A percentile compares a stretch with the other conserved stretches of the same genome.
These are phyloP conservation scores for Dicorynia guianensis DNA, from an alignment of 306 rosid genomes.

Conservation along the genomic window DNA sequence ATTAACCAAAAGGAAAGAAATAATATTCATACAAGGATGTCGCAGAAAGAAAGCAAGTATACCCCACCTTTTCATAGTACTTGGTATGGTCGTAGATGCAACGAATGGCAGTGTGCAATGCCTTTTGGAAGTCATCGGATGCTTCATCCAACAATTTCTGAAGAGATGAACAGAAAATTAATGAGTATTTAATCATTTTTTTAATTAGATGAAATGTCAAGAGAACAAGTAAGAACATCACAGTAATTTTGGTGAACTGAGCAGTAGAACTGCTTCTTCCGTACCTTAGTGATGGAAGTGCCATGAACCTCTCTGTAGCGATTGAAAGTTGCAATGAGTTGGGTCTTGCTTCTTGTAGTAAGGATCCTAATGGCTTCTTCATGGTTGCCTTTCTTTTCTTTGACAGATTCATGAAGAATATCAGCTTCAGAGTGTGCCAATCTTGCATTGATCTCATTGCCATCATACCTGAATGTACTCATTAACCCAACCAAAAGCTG, in stretches of 20 bases:
- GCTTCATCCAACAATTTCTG: conserved; percentile 48
- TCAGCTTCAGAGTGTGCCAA: conserved; percentile 50
- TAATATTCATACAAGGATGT: too few species aligned
- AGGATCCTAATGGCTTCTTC: conserved; percentile 44
- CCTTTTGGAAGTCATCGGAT: conserved; percentile 42
- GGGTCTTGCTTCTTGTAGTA: too few species aligned
- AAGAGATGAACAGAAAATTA: background rate
- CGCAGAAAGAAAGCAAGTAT: background rate
- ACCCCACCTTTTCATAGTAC: conserved; percentile 71
- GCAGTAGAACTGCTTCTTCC: background rate
- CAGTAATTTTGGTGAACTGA: too few species aligned
- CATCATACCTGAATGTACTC: conserved; percentile 39
- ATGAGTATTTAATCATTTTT: too few species aligned
- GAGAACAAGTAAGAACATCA: too few species aligned
- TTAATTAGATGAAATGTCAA: too few species aligned
- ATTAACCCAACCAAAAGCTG: conserved; percentile 52
- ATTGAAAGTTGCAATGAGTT: too few species aligned
- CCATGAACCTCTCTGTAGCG: conserved; percentile 26
- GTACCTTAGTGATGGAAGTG: conserved; percentile 59
- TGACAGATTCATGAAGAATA: conserved; percentile 52
- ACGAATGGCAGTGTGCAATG: conserved; percentile 50
- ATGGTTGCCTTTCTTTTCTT: conserved; percentile 44
- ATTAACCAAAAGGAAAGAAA: too few species aligned
- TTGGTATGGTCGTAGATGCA: conserved; percentile 57
- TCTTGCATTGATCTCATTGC: conserved; percentile 32